These are phyloP conservation scores for Purshia tridentata DNA, from an alignment of 306 rosid genomes.

Conservation along the genomic window DNA sequence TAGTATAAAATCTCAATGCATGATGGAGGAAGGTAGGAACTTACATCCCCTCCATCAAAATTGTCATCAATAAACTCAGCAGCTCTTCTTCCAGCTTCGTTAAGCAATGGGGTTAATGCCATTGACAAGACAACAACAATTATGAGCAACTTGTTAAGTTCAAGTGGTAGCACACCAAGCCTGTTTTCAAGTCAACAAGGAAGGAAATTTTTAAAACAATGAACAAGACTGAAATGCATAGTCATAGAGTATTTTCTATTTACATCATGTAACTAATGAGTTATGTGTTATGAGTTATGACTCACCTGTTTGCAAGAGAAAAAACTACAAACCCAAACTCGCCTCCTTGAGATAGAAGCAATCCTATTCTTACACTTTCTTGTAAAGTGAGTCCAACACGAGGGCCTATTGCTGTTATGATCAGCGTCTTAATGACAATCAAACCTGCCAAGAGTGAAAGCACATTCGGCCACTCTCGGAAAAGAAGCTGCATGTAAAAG, in stretches of 20 bases:
- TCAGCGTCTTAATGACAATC: conserved; percentile 85
- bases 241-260: conserved; percentile 14
- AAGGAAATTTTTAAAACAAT: conserved; percentile 26
- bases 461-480: conserved; percentile 97
- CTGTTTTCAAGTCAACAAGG: conserved; percentile 48
- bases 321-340: conserved; percentile 95
- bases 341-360: conserved; percentile 98
- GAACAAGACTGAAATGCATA: conserved; percentile 9
- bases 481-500: conserved; percentile 66
- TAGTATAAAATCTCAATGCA: conserved; percentile 5
- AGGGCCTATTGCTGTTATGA: conserved; percentile 95
- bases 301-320: conserved; percentile 89
- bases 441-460: conserved; percentile 91
- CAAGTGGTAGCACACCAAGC: conserved; percentile 97
- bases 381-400: conserved; percentile 89
- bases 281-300: neutral
- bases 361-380: conserved; percentile 97
- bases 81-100: conserved; percentile 95
- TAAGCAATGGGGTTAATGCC: conserved; percentile 94
- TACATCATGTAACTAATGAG: neutral
- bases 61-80: conserved; percentile 61
- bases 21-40: conserved; percentile 23
- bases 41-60: conserved; percentile 52
- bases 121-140: conserved; percentile 96
- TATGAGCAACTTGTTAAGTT: conserved; percentile 94